A percentile compares a stretch with the other conserved stretches of the same genome.
Conservation (phyloP, 441 rosid genomes). For the Gossypium laxum region DNA sequence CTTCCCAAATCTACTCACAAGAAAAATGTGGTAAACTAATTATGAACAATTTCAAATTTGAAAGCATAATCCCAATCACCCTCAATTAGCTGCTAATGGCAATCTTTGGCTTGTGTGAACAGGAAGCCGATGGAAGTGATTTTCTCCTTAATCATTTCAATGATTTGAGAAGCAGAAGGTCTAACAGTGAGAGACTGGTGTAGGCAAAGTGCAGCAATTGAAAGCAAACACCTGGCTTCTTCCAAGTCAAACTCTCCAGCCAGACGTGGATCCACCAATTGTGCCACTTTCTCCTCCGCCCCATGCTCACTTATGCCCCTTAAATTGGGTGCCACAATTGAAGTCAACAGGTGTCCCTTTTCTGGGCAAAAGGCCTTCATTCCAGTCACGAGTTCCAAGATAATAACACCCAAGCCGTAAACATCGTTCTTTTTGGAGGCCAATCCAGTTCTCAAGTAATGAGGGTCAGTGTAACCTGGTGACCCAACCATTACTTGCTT, state of each 20-base stretch:
- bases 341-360: conserved; percentile 41
- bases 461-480: conserved; percentile 80
- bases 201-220: conserved; percentile 41
- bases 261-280: conserved; percentile 50
- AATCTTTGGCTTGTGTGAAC: conserved; percentile 2
- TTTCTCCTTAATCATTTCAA: conserved; percentile 27
- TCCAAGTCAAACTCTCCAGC: conserved; percentile 36
- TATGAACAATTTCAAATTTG: not conserved
- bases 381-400: conserved; percentile 64
- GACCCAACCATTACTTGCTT: conserved; percentile 67
- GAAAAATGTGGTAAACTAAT: not conserved
- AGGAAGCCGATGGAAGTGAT: conserved; percentile 28
- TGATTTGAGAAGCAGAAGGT: conserved; percentile 48
- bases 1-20: not conserved
- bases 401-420: conserved; percentile 63
- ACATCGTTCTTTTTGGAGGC: conserved; percentile 73
- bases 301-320: conserved; percentile 17
- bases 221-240: conserved; percentile 47
- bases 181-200: conserved; percentile 39
- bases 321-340: conserved; percentile 28
- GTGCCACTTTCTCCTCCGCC: conserved; percentile 22
- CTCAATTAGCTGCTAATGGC: not conserved
- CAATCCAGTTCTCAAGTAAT: conserved; percentile 59
- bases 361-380: conserved; percentile 53
- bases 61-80: not conserved